Conservation (phyloP, 2,329 filamentous ascomycete species). For the Lachnum nothofagi region DNA sequence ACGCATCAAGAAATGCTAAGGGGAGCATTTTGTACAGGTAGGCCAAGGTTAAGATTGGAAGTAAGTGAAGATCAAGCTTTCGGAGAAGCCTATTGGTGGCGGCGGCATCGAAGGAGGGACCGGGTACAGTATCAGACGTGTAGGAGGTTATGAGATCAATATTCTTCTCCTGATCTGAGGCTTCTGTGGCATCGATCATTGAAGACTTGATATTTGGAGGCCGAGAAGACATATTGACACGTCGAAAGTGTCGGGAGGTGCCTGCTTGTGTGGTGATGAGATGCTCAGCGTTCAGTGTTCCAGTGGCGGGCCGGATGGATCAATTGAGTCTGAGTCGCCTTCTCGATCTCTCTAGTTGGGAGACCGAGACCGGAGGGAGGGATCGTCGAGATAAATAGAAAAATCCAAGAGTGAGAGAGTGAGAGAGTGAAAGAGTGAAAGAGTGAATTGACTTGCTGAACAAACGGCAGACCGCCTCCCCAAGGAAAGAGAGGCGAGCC, state of each 20-base stretch:
- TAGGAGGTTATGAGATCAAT: neutral
- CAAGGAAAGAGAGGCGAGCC: neutral
- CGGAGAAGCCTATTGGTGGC: constrained; percentile 22
- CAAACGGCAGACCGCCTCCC: neutral
- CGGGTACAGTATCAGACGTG: neutral
- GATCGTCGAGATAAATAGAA: too few relatives aligned
- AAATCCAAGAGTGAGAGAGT: neutral
- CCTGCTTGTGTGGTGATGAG: too few relatives aligned
- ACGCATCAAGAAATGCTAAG: constrained; percentile 16
- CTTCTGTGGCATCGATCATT: neutral
- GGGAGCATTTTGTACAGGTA: constrained; percentile 37
- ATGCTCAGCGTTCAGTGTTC: too few relatives aligned
- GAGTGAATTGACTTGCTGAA: too few relatives aligned
- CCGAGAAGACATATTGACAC: neutral
- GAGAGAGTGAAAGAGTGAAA: neutral
- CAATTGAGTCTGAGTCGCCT: too few relatives aligned
- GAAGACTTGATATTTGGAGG: neutral
- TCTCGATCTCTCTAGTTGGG: too few relatives aligned
- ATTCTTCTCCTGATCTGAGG: neutral
- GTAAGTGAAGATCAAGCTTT: constrained; percentile 27
- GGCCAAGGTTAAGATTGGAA: constrained; percentile 47
- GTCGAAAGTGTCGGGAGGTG: too few relatives aligned
- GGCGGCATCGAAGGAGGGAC: constrained; percentile 13
- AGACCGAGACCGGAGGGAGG: too few relatives aligned
- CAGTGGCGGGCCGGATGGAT: too few relatives aligned